These are phyloP conservation scores for Sclerotinia nivalis DNA, from an alignment of 2,329 filamentous ascomycete species.

Conservation along the genomic window DNA sequence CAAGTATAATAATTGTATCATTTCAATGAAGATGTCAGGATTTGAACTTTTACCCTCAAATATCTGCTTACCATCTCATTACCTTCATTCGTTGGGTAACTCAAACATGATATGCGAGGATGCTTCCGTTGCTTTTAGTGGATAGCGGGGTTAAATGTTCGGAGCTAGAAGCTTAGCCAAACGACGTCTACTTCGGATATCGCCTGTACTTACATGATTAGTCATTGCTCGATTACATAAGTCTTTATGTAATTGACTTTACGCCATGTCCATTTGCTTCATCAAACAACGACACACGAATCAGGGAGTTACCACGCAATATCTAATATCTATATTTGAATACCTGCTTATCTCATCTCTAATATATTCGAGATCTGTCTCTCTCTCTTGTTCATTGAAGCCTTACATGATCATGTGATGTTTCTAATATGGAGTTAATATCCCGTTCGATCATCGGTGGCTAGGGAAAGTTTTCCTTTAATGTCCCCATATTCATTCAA, in stretches of 20 bases:
- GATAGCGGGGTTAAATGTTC: slow-evolving; percentile 16
- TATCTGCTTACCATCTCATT: slow-evolving; percentile 24
- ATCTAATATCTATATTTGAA: background rate
- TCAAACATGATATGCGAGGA: slow-evolving; percentile 27
- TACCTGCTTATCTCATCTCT: background rate
- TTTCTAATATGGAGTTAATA: background rate
- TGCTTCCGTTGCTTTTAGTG: slow-evolving; percentile 6
- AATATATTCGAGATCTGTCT: background rate
- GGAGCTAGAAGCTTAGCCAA: slow-evolving; percentile 9
- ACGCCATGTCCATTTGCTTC: background rate
- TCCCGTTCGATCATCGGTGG: background rate
- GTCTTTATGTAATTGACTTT: background rate
- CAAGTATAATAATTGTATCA: background rate
- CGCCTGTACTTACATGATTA: background rate
- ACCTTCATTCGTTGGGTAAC: slow-evolving; percentile 25
- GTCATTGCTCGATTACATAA: background rate
- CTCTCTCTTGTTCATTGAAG: background rate
- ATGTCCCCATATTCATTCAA: background rate
- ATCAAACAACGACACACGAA: background rate
- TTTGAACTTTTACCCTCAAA: background rate
- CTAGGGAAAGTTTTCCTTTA: background rate
- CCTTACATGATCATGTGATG: too few relatives aligned
- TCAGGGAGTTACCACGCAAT: background rate
- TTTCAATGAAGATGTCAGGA: background rate
- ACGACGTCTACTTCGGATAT: slow-evolving; percentile 5